Evolutionary conservation across 2,329 filamentous ascomycete species (phyloP), one percentile per base, ranked within the genome.

Genomic region (Scedosporium apiospermum): DNA sequence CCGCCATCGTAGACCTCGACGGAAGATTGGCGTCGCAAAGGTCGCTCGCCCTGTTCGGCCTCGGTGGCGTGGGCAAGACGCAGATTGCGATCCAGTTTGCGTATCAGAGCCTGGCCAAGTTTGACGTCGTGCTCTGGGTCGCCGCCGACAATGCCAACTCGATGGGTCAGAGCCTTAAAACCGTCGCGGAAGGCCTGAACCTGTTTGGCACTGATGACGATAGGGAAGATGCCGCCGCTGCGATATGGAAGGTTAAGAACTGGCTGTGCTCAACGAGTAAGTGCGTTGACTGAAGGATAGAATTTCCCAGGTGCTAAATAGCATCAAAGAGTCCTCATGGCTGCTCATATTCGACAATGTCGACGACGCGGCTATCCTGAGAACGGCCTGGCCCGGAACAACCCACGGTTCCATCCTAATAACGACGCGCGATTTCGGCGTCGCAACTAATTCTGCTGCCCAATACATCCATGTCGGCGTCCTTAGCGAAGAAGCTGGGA

Each of bases 51-150:
- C 65, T 73, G 30, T 67, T 70, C 59, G 71, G 71, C 1, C 67
- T 72, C 58, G 68, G 69, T 14, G 71, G 71, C 3, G 68, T 71
- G 6, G 62, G 71, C 2, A 73, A 73, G 62, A 71, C 71, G 3
- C 68, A 71, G 62, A 61, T 73, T 46, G 69, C 71, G 7, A 62
- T 69, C 7, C 65, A 71, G 46, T 73, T 69, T 58, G 69, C 68
- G 14, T 67, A 69, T 58, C 62, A 59, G 18, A 67, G 63, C 57
- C 30, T 61, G 42, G 62, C 68, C 16, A 63, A 58, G 18, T 72
- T 62, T 60, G 66, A 71, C 26, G 65, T 65, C 14, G 66, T 71
- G 51, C 63, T 69, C n/a, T 63, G 62, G 62, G 38, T 72, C 65
- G 71, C 38, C 4, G 63, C 63, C 41, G 62, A 64, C 12, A 68